Evolutionary conservation across 371 early-diverging fungal genomes (phyloP), one percentile per base, ranked within the genome.

Genomic region (Apophysomyces ossiformis): DNA sequence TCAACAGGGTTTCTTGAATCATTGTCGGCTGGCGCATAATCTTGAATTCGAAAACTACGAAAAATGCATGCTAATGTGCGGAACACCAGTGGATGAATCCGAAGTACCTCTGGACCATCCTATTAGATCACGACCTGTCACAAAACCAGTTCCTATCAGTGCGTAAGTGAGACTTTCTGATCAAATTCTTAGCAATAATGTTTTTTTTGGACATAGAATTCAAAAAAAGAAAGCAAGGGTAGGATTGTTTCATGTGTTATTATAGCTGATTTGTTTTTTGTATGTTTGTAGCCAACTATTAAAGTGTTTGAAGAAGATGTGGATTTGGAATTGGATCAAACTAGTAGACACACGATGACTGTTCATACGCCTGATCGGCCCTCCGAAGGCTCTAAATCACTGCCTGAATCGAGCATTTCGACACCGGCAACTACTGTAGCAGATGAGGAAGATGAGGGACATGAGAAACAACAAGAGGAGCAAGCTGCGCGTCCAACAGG

Each of bases 1-100:
- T 66, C 81, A 87, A 39, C 92, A 90, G 69, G 93, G 93, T 1
- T 93, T 95, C 68, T 70, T 93, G 37, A 92, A 91, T 61, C 95
- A 95, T 72, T 90, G 89, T 72, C 81, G 93, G 37, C 74, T 89
- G 36, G 81, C 85, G n/a, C 93, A 93, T 72, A 74, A 78, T 21
- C 69, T 84, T 37, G 89, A 88, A 50, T 92, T 92, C 71, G 83
- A 89, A 7, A 87, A 84, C 38, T 85, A 89, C 38, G 88, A 89
- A 43, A 90, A 93, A 50, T 88, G 89, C 9, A 86, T 89, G 54
- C 71, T 85, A 39, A 69, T 78, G 50, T 92, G 92, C 68, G 94
- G 94, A 3, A 78, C 81, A 1, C 83, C 85, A 11, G 87, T 90
- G 1, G 85, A 86, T 69, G 89, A 89, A 64, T 69, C 75, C 9